These are phyloP conservation scores for Cardiosporidium cionae DNA, from an alignment of 169 alveolate genomes.

Conservation along the genomic window DNA sequence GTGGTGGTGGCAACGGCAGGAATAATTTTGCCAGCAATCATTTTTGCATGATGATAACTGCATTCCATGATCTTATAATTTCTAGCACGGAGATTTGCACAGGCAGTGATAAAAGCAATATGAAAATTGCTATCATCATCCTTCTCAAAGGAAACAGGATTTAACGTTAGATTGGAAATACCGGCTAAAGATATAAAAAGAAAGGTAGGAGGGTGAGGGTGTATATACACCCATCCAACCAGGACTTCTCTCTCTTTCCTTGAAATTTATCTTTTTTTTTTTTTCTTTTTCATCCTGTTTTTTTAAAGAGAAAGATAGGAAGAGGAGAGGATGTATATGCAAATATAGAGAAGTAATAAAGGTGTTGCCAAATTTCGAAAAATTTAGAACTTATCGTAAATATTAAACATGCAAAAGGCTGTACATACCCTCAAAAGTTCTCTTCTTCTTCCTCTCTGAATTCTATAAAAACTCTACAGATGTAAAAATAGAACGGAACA, in stretches of 20 bases:
- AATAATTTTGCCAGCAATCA: slow-evolving; percentile 97
- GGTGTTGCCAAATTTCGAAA: neutral
- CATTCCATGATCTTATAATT: slow-evolving; percentile 75
- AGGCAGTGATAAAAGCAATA: slow-evolving; percentile 91
- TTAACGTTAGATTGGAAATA: neutral
- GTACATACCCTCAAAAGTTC: neutral
- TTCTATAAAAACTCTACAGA: neutral
- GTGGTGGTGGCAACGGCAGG: slow-evolving; percentile 99
- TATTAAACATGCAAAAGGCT: neutral
- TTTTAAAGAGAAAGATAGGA: no score
- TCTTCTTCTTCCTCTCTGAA: neutral
- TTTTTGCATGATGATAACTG: slow-evolving; percentile 82
- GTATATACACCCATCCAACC: neutral
- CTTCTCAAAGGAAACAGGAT: slow-evolving; percentile 88
- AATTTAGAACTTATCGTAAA: neutral
- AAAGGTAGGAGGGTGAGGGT: neutral
- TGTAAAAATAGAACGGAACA: neutral
- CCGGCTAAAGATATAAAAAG: neutral
- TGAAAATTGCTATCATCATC: slow-evolving; percentile 97
- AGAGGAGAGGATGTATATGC: no score
- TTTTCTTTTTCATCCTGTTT: neutral
- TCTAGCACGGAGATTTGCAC: slow-evolving; percentile 92
- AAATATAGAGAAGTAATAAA: neutral
- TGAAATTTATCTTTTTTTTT: neutral
- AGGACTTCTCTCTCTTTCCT: neutral